These are phyloP conservation scores for Globisporangium sylvaticum DNA, from an alignment of 352 stramenopile genomes.

Conservation along the genomic window DNA sequence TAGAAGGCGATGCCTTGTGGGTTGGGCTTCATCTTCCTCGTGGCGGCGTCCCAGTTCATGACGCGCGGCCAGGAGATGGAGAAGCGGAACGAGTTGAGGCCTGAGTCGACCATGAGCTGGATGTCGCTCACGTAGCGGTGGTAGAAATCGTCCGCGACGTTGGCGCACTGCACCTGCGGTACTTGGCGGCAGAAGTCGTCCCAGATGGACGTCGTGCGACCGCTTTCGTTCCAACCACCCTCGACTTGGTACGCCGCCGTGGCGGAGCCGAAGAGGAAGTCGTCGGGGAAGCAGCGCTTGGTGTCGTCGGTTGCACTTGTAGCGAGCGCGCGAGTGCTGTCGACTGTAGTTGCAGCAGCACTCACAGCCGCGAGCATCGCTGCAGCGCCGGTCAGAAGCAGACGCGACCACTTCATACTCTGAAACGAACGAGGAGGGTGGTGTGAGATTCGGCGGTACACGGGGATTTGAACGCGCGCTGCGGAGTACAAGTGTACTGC, in stretches of 20 bases:
- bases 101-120: constrained; percentile 85
- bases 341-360: no score
- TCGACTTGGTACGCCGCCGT: constrained; percentile 94
- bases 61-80: constrained; percentile 91
- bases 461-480: no score
- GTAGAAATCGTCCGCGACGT: constrained; percentile 92
- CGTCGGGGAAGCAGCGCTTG: constrained; percentile 47
- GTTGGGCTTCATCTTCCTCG: constrained; percentile 24
- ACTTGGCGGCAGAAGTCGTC: constrained; percentile 78
- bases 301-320: no score
- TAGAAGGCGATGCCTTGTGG: neutral
- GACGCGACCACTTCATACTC: no score
- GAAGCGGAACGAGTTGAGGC: constrained; percentile 92
- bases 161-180: constrained; percentile 68
- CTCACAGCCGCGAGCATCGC: no score
- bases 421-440: no score
- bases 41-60: constrained; percentile 63
- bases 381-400: no score
- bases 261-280: constrained; percentile 89
- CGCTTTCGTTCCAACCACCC: constrained; percentile 79
- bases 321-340: no score
- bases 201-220: constrained; percentile 88
- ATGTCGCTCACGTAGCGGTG: constrained; percentile 90
- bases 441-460: no score
- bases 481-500: no score